Evolutionary conservation across 164 flowering plant species (phyloP), one percentile per base, ranked within the genome.

Genomic region (Nymphaea colorata): DNA sequence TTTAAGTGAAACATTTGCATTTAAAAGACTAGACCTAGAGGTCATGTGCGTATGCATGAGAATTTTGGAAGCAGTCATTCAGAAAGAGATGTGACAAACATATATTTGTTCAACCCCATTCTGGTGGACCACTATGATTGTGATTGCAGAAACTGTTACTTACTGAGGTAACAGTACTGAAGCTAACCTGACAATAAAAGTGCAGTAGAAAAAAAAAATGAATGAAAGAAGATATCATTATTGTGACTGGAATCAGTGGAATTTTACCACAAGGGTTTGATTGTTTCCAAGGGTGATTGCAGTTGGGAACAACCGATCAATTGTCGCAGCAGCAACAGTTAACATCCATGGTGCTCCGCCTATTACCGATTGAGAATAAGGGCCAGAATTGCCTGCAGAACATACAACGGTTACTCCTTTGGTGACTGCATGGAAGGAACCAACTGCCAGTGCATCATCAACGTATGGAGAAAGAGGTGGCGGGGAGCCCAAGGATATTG

Each of bases 251-350:
- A 64, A 64, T 70, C 41, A 17, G 51, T 42, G 44, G 43, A 25
- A 41, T 43, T 57, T 43, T 77, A 84, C 85, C 81, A 73, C 72
- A 66, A 80, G 2, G 67, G 81, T 79, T 65, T 69, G 77, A 62
- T 78, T 81, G 77, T 76, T 79, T 16, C 84, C 84, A 25, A 84
- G 61, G n/a, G 74, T 76, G n/a, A 82, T 69, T 36, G 53, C 41
- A 18, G 83, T 72, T 6, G 80, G 81, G 44, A 82, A 84, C 66
- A 78, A 79, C 69, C 88, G 69, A 61, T 84, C 88, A 66, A 82
- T 80, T 45, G 85, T 81, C 77, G 82, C 81, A 41, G 87, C 87
- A 3, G 82, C 86, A 61, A 84, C 87, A 16, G 85, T 73, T 55
- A 81, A 51, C 18, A 81, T 17, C 87, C 87, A 82, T 8, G 87